Evolutionary conservation across 805 yeast genomes (phyloP), one percentile per base, ranked within the genome.

Genomic region (Sugiyamaella chiloensis): DNA sequence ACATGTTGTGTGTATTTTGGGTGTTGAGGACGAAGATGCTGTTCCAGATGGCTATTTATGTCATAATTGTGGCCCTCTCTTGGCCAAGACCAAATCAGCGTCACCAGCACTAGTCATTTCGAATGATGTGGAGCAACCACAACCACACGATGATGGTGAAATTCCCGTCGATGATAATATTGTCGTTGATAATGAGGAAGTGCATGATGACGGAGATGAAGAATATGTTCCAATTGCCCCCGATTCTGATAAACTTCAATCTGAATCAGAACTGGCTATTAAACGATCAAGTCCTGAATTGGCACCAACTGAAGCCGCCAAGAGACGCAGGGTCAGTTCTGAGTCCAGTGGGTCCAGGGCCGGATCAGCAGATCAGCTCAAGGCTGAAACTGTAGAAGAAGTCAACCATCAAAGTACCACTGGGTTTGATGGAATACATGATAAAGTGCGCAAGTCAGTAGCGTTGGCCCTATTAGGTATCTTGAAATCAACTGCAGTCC

Each of bases 1-100:
- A 62, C 90, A 83, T 59, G 74, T 80, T 12, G 65, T 59, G 47
- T 83, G 90, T 60, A 73, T 80, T 72, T 73, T 81, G 37, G 79
- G 73, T 39, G 60, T 67, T 6, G 63, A 67, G 16, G 66, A 63
- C 48, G 65, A 59, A 43, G 62, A 60, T 32, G 65, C 64, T 39
- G 70, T 81, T 3, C 86, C 87, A 0, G 71, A 77, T 12, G 57
- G 67, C 23, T 83, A 83, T 61, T 45, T 56, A 20, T 83, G 89
- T 62, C 70, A 73, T 52, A 64, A 68, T 21, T 83, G 88, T 60
- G 69, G 66, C 47, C 72, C 73, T 14, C 36, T 34, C 3, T 34
- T 34, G 37, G 21, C 37, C 16, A 34, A 16, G 16, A 34, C 14
- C 11, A 19, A 34, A 19, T 19, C 37, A 7, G 14, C 36, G 7